A percentile compares a stretch with the other conserved stretches of the same genome.
These are phyloP conservation scores for Ceratocystis smalleyi DNA, from an alignment of 2,329 filamentous ascomycete species.

Conservation along the genomic window DNA sequence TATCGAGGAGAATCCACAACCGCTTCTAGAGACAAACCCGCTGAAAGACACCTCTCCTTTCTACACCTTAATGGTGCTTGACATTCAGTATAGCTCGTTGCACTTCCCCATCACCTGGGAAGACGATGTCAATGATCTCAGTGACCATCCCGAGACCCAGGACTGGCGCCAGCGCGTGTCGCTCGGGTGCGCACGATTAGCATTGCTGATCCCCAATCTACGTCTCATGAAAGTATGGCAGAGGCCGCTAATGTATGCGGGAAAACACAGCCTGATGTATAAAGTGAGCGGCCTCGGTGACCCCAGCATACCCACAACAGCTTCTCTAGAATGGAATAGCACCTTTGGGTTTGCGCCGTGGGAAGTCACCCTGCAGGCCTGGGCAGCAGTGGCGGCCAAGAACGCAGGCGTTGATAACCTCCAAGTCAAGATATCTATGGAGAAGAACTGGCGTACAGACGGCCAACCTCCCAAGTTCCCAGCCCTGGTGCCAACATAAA, in stretches of 20 bases:
- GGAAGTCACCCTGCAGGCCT: conserved; percentile 19
- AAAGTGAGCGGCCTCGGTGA: background rate
- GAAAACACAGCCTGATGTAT: conserved; percentile 19
- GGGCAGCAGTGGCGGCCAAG: conserved; percentile 18
- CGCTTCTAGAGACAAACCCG: conserved; percentile 12
- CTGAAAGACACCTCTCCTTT: background rate
- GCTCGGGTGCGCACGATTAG: conserved; percentile 19
- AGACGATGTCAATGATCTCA: conserved; percentile 18
- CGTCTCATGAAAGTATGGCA: conserved; percentile 18
- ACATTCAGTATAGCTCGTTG: conserved; percentile 19
- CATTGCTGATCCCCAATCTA: conserved; percentile 19
- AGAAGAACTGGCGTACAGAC: conserved; percentile 1
- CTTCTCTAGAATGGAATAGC: conserved; percentile 18
- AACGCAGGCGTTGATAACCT: conserved; percentile 6
- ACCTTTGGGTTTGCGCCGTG: conserved; percentile 20
- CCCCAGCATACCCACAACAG: background rate
- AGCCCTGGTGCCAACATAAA: background rate
- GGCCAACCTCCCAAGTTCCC: conserved; percentile 8
- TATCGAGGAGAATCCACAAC: conserved; percentile 13
- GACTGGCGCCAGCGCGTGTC: conserved; percentile 19
- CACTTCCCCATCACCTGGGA: conserved; percentile 19
- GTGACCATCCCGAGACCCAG: conserved; percentile 17
- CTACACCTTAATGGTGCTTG: conserved; percentile 16
- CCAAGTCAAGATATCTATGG: background rate
- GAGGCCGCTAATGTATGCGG: conserved; percentile 20